Conservation (phyloP, 768 basidiomycete genomes). For the Boletus rex-veris region DNA sequence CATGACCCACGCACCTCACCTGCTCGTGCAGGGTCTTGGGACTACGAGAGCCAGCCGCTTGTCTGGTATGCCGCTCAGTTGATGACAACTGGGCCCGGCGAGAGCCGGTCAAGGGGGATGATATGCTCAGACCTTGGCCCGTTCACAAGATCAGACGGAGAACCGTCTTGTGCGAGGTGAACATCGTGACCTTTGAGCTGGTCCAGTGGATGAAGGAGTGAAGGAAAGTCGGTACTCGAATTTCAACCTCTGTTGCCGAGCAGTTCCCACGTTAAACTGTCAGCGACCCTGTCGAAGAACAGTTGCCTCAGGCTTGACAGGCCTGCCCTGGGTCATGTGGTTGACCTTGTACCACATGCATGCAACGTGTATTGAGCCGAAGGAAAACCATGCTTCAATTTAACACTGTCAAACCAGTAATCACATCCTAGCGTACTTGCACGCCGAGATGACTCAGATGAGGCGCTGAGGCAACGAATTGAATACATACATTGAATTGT, state of each 20-base stretch:
- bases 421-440: no score
- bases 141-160: constrained; percentile 48
- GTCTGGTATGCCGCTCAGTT: constrained; percentile 65
- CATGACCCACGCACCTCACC: constrained; percentile 10
- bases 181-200: constrained; percentile 62
- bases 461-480: no score
- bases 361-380: no score
- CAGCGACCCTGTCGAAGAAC: no score
- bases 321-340: no score
- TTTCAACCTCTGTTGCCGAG: background rate
- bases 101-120: constrained; percentile 60
- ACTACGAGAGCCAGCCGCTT: constrained; percentile 35
- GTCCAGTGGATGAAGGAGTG: background rate
- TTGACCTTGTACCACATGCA: no score
- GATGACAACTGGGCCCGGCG: constrained; percentile 55
- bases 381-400: no score
- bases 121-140: constrained; percentile 76
- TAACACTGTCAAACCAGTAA: no score
- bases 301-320: no score
- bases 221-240: background rate
- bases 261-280: background rate
- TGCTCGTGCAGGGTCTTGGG: constrained; percentile 38
- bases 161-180: constrained; percentile 50
- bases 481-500: no score
- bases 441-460: no score